Base-by-base conservation (phyloP, 1,284 basidiomycete genomes). In the Ganoderma multipileum region DNA sequence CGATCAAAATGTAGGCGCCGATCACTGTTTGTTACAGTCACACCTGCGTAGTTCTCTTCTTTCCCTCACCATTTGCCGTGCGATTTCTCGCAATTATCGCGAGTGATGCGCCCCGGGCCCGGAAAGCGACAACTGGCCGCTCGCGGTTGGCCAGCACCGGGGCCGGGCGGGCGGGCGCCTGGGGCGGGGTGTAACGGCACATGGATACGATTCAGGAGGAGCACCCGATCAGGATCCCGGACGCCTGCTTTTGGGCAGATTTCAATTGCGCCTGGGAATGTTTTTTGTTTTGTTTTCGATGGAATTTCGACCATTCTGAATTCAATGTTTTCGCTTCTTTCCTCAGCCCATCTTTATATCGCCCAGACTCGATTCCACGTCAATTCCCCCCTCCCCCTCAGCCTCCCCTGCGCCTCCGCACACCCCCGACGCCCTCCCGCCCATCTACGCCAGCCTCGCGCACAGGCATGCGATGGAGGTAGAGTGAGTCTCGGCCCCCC, bases 321-420 rank as follows among this genome's bases (percentile, higher is more conserved):
- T 78, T 78, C 73, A 78, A 78, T 79, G 77, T 79, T 78, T 74
- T 76, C 77, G 74, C 78, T 78, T 79, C 78, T 77, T 72, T 73
- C 69, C 73, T 75, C 68, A 71, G 60, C 67, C 75, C 73, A 72
- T 71, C 77, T 76, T 78, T 77, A 77, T 77, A 77, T 75, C 73
- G 69, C 74, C 68, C 64, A 61, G 64, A 63, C 67, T 61, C 70
- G 64, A 69, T 74, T 76, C 75, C 76, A 76, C 75, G 73, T 77
- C 74, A 72, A 74, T 65, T 68, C 72, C 72, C 71, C 68, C 68
- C 73, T 68, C 64, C 71, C 59, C 72, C 64, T 41, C 66, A 63
- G 64, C 64, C 68, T 61, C 68, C 75, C 71, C 66, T 71, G 58
- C 69, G 70, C 30, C 68, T 68, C 64, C 58, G 44, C 70, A 63